Evolutionary conservation across 75 land plant species (phyloP).

Genomic region (Pinus albicaulis): DNA sequence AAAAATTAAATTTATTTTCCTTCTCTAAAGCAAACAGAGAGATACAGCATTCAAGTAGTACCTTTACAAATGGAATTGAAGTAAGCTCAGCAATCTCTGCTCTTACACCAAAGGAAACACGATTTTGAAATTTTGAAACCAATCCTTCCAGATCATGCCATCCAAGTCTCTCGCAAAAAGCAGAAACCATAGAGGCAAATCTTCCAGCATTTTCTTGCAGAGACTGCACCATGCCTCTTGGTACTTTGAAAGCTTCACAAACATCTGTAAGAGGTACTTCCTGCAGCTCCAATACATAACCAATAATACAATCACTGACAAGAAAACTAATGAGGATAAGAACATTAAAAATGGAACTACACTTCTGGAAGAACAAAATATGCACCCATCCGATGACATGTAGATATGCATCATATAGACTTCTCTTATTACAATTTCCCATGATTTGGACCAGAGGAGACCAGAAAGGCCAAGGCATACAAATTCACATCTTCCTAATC

Average conservation of each 20-base stretch:
- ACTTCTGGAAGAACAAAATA: background rate
- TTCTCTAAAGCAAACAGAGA: constrained; percentile 11
- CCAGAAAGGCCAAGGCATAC: no score
- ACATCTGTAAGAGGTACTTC: constrained; percentile 85
- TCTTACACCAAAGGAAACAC: constrained; percentile 97
- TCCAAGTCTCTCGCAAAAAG: constrained; percentile 95
- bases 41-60: constrained; percentile 8
- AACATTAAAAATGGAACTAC: background rate
- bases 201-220: constrained; percentile 98
- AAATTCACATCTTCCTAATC: no score
- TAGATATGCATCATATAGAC: no score
- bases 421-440: no score
- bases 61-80: constrained; percentile 94
- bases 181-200: constrained; percentile 94
- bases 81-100: constrained; percentile 98
- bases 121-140: constrained; percentile 94
- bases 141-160: constrained; percentile 96
- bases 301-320: background rate
- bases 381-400: no score
- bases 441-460: no score
- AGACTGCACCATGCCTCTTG: constrained; percentile 96
- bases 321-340: background rate
- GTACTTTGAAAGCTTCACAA: constrained; percentile 90
- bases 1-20: background rate
- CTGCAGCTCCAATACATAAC: constrained; percentile 25